Evolutionary conservation across 495 filamentous ascomycete genomes (phyloP), one percentile per base, ranked within the genome.

Genomic region (Collariella sp.): DNA sequence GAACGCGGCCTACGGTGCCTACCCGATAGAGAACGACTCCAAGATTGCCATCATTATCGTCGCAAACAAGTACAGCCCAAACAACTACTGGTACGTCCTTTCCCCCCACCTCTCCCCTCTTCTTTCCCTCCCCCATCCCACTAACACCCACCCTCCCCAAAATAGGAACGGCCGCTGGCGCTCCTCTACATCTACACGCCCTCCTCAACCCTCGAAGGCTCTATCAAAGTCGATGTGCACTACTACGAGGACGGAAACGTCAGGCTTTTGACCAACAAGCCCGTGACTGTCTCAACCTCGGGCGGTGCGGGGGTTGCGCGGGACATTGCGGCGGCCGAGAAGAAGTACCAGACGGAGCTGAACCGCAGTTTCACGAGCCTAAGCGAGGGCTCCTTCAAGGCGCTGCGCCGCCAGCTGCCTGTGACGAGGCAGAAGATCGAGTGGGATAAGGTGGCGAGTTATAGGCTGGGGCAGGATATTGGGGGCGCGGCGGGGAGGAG

Each of bases 221-320:
- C 71, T 50, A 79, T 91, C 65, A 86, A 86, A 59, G 85, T 90
- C 31, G 87, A 93, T 65, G 91, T 99, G 42, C 94, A 99, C 77
- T 99, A 99, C 80, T 99, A 97, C 77, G 94, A 99, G 72, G 94
- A 99, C 70, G 94, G 94, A 38, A 99, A 99, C 63, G 94, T 99
- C 41, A 82, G 93, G 2, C 78, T 99, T 40, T 77, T 88, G 55
- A 96, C 91, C 12, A 83, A 76, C 60, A 96, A 96, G 74, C 77
- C 85, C 5, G 61, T 94, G 23, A 71, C 73, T 23, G 58, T 75
- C 3, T 77, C 78, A n/a, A 67, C 79, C 2, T 79, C 79, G 2
- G 70, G 76, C 3, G 88, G 88, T 7, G 74, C 77, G 7, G 83
- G 81, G 33, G 78, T 97, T 44, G 73, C 84, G 35, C 82, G 79